These are phyloP conservation scores for Solanum sejunctum DNA, from an alignment of 257 asterid genomes.

Conservation along the genomic window DNA sequence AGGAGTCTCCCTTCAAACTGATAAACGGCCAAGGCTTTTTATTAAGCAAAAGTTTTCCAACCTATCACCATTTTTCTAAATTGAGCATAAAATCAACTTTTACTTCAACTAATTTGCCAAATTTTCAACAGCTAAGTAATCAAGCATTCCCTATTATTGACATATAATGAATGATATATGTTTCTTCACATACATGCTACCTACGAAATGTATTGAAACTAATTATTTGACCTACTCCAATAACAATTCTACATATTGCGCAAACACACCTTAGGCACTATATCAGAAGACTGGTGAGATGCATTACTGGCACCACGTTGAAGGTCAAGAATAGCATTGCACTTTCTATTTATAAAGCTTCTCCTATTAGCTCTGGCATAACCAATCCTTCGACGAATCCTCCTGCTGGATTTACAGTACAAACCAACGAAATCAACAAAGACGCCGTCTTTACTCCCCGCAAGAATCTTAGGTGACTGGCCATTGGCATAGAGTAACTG, in stretches of 20 bases:
- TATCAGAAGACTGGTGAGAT: not conserved
- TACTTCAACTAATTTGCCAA: not conserved
- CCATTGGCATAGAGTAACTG: slow-evolving; percentile 23
- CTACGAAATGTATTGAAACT: not conserved
- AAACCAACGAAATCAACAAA: slow-evolving; percentile 29
- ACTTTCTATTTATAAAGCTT: slow-evolving; percentile 5
- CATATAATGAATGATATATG: not conserved
- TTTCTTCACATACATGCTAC: not conserved
- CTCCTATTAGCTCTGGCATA: slow-evolving; percentile 5
- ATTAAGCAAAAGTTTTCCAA: not conserved
- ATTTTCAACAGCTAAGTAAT: not conserved
- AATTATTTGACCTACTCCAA: not conserved
- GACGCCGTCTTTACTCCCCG: not conserved
- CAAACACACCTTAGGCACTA: not conserved
- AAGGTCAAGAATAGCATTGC: slow-evolving; percentile 27
- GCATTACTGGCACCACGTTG: slow-evolving; percentile 5
- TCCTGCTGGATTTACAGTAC: slow-evolving; percentile 9
- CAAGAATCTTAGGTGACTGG: slow-evolving; percentile 2
- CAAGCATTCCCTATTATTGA: not conserved
- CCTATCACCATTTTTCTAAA: not conserved
- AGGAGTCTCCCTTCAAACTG: not conserved
- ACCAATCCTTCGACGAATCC: slow-evolving; percentile 22
- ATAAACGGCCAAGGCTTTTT: not conserved
- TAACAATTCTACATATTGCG: not conserved
- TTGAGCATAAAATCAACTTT: not conserved